A percentile compares a stretch with the other conserved stretches of the same genome.
Conservation (phyloP, 805 yeast genomes). For the Pachysolen tannophilus region DNA sequence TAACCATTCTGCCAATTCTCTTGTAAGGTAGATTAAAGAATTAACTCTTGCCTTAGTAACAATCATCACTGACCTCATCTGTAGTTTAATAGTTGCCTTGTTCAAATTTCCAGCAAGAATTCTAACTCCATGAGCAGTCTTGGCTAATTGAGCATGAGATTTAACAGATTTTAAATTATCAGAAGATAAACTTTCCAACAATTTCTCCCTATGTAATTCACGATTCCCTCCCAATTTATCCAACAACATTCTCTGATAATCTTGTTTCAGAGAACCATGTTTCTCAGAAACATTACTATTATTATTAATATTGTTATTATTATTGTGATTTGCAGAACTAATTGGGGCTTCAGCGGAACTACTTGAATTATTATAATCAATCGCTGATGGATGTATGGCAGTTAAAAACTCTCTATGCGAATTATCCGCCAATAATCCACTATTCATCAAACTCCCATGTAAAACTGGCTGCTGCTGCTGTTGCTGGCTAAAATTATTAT, state of each 20-base stretch:
- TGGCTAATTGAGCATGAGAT: constrained; percentile 69
- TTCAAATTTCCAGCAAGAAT: constrained; percentile 64
- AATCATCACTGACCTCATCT: constrained; percentile 64
- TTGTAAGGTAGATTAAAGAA: constrained; percentile 63
- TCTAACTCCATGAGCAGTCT: constrained; percentile 76
- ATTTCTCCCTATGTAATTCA: no score
- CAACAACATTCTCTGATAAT: no score
- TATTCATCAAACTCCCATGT: constrained; percentile 7
- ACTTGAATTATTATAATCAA: not conserved
- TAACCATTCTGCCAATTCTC: constrained; percentile 77
- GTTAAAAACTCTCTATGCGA: constrained; percentile 5
- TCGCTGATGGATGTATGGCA: constrained; percentile 2
- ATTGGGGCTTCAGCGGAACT: not conserved
- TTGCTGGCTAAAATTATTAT: no score
- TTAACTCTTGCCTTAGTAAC: constrained; percentile 90
- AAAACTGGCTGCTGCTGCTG: constrained; percentile 8
- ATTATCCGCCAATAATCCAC: constrained; percentile 1
- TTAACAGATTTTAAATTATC: constrained; percentile 46
- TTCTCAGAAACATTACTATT: not conserved
- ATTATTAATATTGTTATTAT: not conserved
- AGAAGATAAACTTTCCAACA: constrained; percentile 14
- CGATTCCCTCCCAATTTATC: no score
- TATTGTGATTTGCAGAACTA: not conserved
- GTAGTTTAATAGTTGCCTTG: constrained; percentile 63
- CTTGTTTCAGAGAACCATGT: no score